Percentiles rank a stretch among this genome's conserved stretches.
Conservation (phyloP, 306 rosid genomes). For the Abrus pulchellus region DNA sequence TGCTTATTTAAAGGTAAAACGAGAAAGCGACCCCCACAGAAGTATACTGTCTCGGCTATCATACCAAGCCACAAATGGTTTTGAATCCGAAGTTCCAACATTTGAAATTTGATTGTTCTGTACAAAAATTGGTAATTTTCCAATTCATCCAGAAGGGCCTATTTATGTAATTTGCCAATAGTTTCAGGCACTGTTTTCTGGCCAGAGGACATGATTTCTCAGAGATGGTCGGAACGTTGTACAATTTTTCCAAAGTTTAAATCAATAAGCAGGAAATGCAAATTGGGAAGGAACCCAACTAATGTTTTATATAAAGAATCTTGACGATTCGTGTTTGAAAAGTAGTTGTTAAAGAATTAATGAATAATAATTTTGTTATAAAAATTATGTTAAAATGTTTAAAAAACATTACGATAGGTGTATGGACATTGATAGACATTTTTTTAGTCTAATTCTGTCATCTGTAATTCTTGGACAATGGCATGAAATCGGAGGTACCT, state of each 20-base stretch:
- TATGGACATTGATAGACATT: too few species aligned
- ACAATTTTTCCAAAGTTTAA: neutral
- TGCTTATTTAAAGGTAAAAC: conserved; percentile 71
- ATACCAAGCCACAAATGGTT: conserved; percentile 71
- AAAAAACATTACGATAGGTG: too few species aligned
- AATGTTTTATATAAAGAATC: neutral
- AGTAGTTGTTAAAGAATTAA: too few species aligned
- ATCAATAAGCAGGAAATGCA: conserved; percentile 30
- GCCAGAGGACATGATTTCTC: conserved; percentile 24
- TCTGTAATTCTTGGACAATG: too few species aligned
- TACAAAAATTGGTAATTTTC: neutral
- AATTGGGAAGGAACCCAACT: conserved; percentile 15
- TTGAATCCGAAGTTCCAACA: conserved; percentile 71
- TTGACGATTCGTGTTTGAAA: too few species aligned
- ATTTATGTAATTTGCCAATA: neutral
- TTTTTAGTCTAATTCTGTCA: too few species aligned
- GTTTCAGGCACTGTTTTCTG: conserved; percentile 21
- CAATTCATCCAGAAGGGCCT: neutral
- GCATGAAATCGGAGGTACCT: too few species aligned
- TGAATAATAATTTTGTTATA: too few species aligned
- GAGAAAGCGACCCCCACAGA: conserved; percentile 84
- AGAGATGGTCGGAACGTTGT: conserved; percentile 21
- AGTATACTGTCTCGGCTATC: conserved; percentile 62
- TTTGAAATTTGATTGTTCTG: conserved; percentile 68
- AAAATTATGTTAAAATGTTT: too few species aligned